Conservation (phyloP, 495 filamentous ascomycete species). For the Neurospora tetrasperma region DNA sequence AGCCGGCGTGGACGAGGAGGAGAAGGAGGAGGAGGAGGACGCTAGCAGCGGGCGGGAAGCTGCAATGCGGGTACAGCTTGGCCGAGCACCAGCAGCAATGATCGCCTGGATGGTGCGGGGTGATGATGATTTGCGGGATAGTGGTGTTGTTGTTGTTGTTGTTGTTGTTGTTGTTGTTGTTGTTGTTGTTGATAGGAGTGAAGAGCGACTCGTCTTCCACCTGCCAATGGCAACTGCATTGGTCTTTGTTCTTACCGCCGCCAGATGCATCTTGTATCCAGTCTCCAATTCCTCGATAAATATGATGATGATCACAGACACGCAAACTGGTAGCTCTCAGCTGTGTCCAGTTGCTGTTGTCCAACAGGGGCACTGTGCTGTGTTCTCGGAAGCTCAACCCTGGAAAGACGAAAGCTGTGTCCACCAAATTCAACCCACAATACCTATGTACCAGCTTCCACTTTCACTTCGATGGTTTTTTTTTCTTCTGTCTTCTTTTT, state of each 20-base stretch:
- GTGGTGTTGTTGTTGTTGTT: too few species aligned
- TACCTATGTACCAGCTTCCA: neutral
- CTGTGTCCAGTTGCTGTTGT: neutral
- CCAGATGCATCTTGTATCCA: neutral
- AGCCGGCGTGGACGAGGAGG: conserved; percentile 2
- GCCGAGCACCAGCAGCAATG: too few species aligned
- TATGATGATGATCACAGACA: neutral
- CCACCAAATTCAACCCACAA: neutral
- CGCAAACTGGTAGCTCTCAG: too few species aligned
- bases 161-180: neutral
- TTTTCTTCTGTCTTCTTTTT: neutral
- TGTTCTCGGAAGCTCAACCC: neutral
- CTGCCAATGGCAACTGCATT: neutral
- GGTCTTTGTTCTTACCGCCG: neutral
- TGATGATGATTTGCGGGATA: neutral
- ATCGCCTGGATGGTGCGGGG: neutral
- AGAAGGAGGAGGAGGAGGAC: neutral
- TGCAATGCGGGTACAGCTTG: neutral
- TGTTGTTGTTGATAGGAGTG: neutral
- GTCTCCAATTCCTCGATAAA: neutral
- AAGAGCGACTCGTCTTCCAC: neutral
- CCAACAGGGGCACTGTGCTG: neutral
- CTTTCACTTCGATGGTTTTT: neutral
- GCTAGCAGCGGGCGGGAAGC: neutral
- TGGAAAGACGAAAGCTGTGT: neutral